Conservation (phyloP, 2,329 filamentous ascomycete species). For the Claviceps paspali region DNA sequence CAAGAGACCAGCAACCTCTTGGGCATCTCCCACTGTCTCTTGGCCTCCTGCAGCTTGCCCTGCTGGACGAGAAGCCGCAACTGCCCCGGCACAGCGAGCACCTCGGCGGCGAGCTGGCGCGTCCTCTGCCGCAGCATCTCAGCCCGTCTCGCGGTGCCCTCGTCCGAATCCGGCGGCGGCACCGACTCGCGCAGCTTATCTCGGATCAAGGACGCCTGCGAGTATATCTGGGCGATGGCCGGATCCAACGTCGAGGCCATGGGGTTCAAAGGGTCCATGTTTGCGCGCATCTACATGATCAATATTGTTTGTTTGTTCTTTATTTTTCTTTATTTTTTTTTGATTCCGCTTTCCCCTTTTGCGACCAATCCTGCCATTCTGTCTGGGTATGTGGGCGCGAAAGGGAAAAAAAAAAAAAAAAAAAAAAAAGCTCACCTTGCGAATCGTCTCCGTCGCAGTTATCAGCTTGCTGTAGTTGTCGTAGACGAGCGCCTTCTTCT, state of each 20-base stretch:
- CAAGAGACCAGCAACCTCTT: conserved; percentile 35
- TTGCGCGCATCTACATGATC: conserved; percentile 51
- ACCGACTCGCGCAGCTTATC: conserved; percentile 33
- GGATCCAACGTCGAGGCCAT: conserved; percentile 58
- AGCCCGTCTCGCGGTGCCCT: conserved; percentile 19
- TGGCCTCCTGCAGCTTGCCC: conserved; percentile 46
- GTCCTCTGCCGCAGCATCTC: conserved; percentile 21
- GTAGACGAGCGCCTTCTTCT: conserved; percentile 93
- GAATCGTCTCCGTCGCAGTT: conserved; percentile 88
- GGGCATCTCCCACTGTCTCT: conserved; percentile 39
- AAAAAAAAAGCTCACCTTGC: conserved; percentile 47
- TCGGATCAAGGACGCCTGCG: conserved; percentile 39
- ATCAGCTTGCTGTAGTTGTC: conserved; percentile 98
- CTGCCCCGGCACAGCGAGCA: conserved; percentile 43
- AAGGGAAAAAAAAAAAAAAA: neutral
- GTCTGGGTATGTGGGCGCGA: neutral
- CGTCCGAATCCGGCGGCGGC: conserved; percentile 28
- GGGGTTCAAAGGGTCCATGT: conserved; percentile 65
- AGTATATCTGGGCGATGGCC: conserved; percentile 61
- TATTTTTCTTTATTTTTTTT: neutral
- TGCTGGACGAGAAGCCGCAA: conserved; percentile 41
- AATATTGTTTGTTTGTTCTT: neutral
- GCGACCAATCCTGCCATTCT: too few relatives aligned
- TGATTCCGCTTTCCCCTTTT: neutral
- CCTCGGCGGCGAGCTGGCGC: conserved; percentile 45